phyloP scores from a whole-genome alignment of 768 basidiomycete species.

The Gymnopilus dilepis region DNA sequence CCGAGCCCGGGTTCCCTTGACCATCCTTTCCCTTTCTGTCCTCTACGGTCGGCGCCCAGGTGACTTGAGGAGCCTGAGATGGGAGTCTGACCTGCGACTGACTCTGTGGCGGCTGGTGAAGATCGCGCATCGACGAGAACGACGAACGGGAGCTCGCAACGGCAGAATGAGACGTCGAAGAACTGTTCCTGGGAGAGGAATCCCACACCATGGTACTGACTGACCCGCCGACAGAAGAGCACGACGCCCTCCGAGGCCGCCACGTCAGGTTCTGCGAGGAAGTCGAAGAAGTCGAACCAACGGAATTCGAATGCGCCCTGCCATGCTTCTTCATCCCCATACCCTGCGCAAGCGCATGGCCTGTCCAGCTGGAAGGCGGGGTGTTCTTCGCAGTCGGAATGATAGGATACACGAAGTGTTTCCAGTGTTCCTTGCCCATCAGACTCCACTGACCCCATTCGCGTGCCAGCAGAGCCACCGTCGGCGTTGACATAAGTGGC shows the following conservation, averaged over 20 bases:
- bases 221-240: slow-evolving; percentile 1
- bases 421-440: slow-evolving; percentile 24
- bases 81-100: not conserved
- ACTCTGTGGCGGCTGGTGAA: slow-evolving; percentile 1
- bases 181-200: not conserved
- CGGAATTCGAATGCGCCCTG: slow-evolving; percentile 2
- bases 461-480: slow-evolving; percentile 11
- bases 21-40: slow-evolving; percentile 8
- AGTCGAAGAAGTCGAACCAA: not conserved
- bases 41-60: slow-evolving; percentile 13
- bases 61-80: slow-evolving; percentile 10
- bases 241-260: slow-evolving; percentile 7
- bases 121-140: not conserved
- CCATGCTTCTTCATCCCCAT: slow-evolving; percentile 7
- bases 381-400: not conserved
- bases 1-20: slow-evolving; percentile 12
- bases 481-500: not conserved
- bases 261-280: not conserved
- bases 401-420: slow-evolving; percentile 16
- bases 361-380: slow-evolving; percentile 15
- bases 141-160: slow-evolving; percentile 8
- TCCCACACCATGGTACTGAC: not conserved
- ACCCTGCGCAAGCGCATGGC: not conserved
- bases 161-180: not conserved
- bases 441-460: slow-evolving; percentile 26